A percentile compares a stretch with the other conserved stretches of the same genome.
Evolutionary conservation across 805 yeast species (phyloP).

Genomic region (Wickerhamiella musiphila): DNA sequence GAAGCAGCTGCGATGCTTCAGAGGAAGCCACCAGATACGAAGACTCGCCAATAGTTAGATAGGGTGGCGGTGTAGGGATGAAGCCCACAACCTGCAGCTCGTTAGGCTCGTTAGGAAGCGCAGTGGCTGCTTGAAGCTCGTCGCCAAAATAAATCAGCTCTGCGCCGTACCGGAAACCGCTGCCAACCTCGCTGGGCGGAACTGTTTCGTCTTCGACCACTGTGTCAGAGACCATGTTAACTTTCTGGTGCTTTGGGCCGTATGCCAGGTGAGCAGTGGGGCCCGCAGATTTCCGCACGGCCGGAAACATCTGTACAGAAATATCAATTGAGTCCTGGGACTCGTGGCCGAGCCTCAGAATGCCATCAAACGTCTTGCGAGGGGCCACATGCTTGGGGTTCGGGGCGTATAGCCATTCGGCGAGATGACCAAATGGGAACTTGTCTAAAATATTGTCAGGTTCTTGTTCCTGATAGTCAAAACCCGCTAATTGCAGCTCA

Average conservation of each 20-base stretch:
- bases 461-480: background rate
- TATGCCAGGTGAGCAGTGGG: conserved; percentile 1
- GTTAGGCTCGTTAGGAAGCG: no score
- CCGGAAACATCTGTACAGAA: background rate
- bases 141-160: conserved; percentile 5
- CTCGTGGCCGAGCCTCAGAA: conserved; percentile 1
- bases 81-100: conserved; percentile 6
- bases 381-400: conserved; percentile 1
- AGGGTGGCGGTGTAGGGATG: conserved; percentile 1
- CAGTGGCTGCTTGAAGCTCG: background rate
- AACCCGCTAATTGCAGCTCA: background rate
- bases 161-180: conserved; percentile 8
- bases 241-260: background rate
- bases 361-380: background rate
- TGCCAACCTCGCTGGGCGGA: background rate
- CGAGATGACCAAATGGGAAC: no score
- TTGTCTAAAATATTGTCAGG: no score
- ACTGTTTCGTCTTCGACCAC: background rate
- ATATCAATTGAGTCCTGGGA: background rate
- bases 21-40: conserved; percentile 2
- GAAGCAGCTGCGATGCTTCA: background rate
- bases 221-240: background rate
- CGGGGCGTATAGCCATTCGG: background rate
- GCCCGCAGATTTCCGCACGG: background rate
- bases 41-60: conserved; percentile 2